phyloP scores from a whole-genome alignment of 2,329 filamentous ascomycete species.

The Macrophomina phaseolina region DNA sequence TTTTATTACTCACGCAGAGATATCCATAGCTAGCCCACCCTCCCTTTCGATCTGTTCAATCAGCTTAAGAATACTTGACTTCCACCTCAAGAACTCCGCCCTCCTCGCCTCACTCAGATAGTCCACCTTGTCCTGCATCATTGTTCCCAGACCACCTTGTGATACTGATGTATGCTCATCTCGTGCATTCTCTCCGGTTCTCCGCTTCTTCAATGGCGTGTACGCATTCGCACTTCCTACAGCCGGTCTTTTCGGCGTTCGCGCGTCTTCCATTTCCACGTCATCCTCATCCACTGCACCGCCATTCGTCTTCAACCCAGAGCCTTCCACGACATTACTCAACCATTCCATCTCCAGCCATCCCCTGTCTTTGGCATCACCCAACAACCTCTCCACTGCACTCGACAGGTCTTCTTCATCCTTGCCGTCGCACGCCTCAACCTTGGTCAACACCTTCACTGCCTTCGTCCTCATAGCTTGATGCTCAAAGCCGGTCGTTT shows the following conservation, averaged over 20 bases:
- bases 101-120: constrained; percentile 69
- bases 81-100: constrained; percentile 69
- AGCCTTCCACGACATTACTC: constrained; percentile 25
- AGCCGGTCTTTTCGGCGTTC: constrained; percentile 34
- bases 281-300: constrained; percentile 47
- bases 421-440: constrained; percentile 41
- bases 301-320: constrained; percentile 31
- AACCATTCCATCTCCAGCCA: constrained; percentile 34
- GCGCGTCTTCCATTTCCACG: constrained; percentile 35
- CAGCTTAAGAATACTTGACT: constrained; percentile 61
- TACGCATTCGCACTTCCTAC: constrained; percentile 28
- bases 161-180: constrained; percentile 31
- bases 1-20: background rate
- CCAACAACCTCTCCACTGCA: constrained; percentile 42
- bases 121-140: constrained; percentile 78
- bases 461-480: background rate
- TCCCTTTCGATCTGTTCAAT: constrained; percentile 46
- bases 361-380: constrained; percentile 10
- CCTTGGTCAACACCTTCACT: background rate
- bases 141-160: constrained; percentile 62
- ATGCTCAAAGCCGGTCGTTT: constrained; percentile 19
- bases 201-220: constrained; percentile 43
- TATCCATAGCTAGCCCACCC: constrained; percentile 10
- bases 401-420: constrained; percentile 43
- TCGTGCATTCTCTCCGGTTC: constrained; percentile 28